Conservation (phyloP, 2,329 filamentous ascomycete genomes). For the Elsinoe fawcettii region DNA sequence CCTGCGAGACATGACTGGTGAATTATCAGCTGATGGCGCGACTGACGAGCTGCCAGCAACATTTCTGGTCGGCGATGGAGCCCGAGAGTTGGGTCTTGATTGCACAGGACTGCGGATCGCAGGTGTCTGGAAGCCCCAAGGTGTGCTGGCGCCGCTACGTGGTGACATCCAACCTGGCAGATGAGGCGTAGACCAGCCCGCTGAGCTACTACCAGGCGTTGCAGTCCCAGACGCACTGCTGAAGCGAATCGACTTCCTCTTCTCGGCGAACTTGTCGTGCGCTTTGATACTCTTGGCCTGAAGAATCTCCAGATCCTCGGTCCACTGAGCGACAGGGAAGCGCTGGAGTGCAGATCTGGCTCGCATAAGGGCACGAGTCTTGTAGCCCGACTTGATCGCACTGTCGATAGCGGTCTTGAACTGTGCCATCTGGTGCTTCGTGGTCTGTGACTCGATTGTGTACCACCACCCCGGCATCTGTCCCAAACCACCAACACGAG, state of each 20-base stretch:
- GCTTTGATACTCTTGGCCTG: slow-evolving; percentile 54
- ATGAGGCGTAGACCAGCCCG: slow-evolving; percentile 23
- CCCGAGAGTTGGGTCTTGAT: slow-evolving; percentile 26
- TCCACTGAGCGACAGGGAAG: slow-evolving; percentile 61
- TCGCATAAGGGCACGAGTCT: slow-evolving; percentile 55
- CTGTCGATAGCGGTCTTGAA: slow-evolving; percentile 58
- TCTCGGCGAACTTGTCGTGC: slow-evolving; percentile 40
- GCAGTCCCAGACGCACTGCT: neutral
- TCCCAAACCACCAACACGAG: slow-evolving; percentile 59
- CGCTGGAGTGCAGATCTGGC: slow-evolving; percentile 57
- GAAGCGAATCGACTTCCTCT: slow-evolving; percentile 22
- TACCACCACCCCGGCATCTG: slow-evolving; percentile 68
- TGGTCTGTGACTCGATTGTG: slow-evolving; percentile 58
- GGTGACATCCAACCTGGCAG: slow-evolving; percentile 33
- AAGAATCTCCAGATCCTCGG: slow-evolving; percentile 55
- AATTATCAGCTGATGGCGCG: slow-evolving; percentile 6
- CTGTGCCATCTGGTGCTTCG: slow-evolving; percentile 55
- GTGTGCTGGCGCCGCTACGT: slow-evolving; percentile 37
- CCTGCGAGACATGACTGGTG: slow-evolving; percentile 15
- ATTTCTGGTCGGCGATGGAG: slow-evolving; percentile 26
- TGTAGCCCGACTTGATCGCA: slow-evolving; percentile 50
- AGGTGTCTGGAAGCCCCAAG: slow-evolving; percentile 34
- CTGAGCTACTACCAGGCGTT: slow-evolving; percentile 18
- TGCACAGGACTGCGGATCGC: slow-evolving; percentile 23
- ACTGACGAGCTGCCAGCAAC: neutral